Conservation (phyloP, 2,329 filamentous ascomycete species). For the Sclerotinia subarctica region DNA sequence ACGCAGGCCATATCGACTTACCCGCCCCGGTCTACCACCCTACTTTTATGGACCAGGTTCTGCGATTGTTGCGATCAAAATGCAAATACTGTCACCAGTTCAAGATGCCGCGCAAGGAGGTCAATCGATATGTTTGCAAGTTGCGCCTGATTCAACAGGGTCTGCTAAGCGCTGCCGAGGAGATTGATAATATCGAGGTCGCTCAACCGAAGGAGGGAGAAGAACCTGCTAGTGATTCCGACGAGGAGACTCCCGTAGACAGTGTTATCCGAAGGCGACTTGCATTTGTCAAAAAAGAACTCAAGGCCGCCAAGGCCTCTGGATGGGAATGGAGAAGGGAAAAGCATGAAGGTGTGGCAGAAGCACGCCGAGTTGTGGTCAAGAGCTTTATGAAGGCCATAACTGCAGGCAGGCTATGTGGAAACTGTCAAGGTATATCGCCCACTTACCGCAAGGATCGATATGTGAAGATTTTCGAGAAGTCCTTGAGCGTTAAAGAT, state of each 20-base stretch:
- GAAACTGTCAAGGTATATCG: constrained; percentile 64
- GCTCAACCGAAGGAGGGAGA: constrained; percentile 27
- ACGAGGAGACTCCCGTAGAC: constrained; percentile 41
- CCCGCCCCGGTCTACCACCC: constrained; percentile 93
- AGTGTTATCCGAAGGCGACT: constrained; percentile 54
- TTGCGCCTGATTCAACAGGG: constrained; percentile 82
- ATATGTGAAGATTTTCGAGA: constrained; percentile 91
- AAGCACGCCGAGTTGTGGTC: constrained; percentile 71
- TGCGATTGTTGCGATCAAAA: constrained; percentile 79
- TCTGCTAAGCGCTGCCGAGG: constrained; percentile 63
- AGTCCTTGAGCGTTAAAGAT: constrained; percentile 70
- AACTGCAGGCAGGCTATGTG: constrained; percentile 66
- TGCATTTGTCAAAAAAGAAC: constrained; percentile 68
- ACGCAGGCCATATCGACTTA: constrained; percentile 92
- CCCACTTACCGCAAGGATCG: constrained; percentile 85
- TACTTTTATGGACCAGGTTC: constrained; percentile 90
- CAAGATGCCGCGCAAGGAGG: constrained; percentile 69
- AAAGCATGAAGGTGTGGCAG: constrained; percentile 81
- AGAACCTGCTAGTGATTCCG: constrained; percentile 31
- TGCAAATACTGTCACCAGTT: constrained; percentile 90
- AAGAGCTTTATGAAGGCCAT: constrained; percentile 79
- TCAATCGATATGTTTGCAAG: constrained; percentile 80
- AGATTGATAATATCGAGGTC: constrained; percentile 44
- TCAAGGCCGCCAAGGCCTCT: constrained; percentile 54
- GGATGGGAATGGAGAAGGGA: constrained; percentile 44